A percentile compares a stretch with the other conserved stretches of the same genome.
phyloP scores from a whole-genome alignment of 148 eudicot species.

The Amaranthus hypochondriacus region DNA sequence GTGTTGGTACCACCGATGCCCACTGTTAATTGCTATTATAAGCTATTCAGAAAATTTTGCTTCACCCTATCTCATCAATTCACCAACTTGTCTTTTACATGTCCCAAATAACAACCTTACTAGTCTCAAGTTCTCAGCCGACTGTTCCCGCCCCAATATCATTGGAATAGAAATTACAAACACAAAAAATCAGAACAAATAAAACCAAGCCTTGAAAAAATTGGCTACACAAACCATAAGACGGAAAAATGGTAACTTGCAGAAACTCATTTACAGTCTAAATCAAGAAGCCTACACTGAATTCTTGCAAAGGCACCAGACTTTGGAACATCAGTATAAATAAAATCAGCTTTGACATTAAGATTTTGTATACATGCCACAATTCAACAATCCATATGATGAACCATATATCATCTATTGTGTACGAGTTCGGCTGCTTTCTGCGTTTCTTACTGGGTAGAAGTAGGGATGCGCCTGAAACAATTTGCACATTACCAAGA shows the following conservation, averaged over 20 bases:
- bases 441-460: conserved; percentile 76
- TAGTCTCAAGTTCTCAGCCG: too few relatives aligned
- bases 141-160: too few relatives aligned
- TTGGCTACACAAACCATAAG: conserved; percentile 8
- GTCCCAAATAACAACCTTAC: too few relatives aligned
- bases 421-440: conserved; percentile 71
- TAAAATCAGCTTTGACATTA: conserved; percentile 7
- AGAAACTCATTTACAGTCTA: background rate
- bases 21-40: too few relatives aligned
- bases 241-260: background rate
- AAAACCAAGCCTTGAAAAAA: conserved; percentile 2
- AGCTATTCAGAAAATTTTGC: too few relatives aligned
- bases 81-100: too few relatives aligned
- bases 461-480: conserved; percentile 98
- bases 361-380: background rate
- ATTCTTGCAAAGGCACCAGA: background rate
- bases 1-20: too few relatives aligned
- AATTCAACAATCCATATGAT: conserved; percentile 3
- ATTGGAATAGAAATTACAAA: too few relatives aligned
- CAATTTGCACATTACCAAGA: conserved; percentile 6
- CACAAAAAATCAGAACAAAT: too few relatives aligned
- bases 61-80: too few relatives aligned
- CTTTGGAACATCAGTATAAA: conserved; percentile 8
- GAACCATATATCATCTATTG: conserved; percentile 23
- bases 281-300: background rate